A percentile compares a stretch with the other conserved stretches of the same genome.
Evolutionary conservation across 805 yeast genomes (phyloP).

Genomic region (Myxozyma melibiosi): DNA sequence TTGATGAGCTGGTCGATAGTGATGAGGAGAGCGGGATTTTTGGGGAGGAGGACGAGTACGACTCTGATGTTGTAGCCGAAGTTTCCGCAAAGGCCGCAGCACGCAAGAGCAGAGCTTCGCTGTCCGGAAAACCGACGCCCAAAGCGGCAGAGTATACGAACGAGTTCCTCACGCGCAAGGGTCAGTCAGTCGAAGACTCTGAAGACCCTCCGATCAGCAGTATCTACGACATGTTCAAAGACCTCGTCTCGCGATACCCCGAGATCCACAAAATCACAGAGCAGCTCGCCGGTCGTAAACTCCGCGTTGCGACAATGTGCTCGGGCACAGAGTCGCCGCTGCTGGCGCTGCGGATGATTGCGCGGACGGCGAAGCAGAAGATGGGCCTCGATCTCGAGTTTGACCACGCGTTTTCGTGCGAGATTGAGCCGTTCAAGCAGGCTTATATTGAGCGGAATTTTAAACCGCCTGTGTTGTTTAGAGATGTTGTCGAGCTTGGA

Average conservation of each 20-base stretch:
- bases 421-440: slow-evolving; percentile 23
- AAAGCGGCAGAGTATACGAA: neutral
- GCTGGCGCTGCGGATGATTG: slow-evolving; percentile 15
- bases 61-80: neutral
- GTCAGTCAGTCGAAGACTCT: slow-evolving; percentile 15
- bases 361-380: slow-evolving; percentile 9
- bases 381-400: slow-evolving; percentile 4
- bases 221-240: slow-evolving; percentile 22
- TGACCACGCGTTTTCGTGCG: slow-evolving; percentile 22
- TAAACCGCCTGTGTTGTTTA: slow-evolving; percentile 15
- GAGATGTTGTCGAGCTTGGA: slow-evolving; percentile 22
- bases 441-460: slow-evolving; percentile 24
- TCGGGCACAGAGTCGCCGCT: slow-evolving; percentile 21
- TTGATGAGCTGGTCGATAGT: neutral
- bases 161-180: slow-evolving; percentile 14
- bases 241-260: slow-evolving; percentile 9
- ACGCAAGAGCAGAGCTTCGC: neutral
- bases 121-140: neutral
- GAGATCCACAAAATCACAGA: neutral
- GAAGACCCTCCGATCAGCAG: slow-evolving; percentile 13
- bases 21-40: neutral
- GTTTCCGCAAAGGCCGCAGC: neutral
- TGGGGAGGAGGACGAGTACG: neutral
- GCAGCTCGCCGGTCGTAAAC: slow-evolving; percentile 14
- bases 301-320: slow-evolving; percentile 26